Percentiles rank a stretch among this genome's conserved stretches.
Evolutionary conservation across 2,329 filamentous ascomycete species (phyloP).

Genomic region (Fusarium sp.): DNA sequence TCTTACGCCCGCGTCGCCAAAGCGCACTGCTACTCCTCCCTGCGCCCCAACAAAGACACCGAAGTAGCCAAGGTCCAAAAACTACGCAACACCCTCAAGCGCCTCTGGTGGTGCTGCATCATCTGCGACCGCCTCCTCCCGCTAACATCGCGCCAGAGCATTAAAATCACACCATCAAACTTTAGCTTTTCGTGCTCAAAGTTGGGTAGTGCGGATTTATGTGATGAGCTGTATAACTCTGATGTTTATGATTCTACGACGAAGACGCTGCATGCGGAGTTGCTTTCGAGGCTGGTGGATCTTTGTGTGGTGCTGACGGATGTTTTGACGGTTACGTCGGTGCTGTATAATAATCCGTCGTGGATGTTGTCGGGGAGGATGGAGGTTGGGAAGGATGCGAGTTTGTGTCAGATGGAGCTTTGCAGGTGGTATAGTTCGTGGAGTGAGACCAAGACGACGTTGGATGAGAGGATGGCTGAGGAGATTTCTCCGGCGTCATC

Average conservation of each 20-base stretch:
- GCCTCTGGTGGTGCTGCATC: constrained; percentile 41
- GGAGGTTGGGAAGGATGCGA: constrained; percentile 29
- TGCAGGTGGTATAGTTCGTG: constrained; percentile 35
- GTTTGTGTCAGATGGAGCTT: constrained; percentile 33
- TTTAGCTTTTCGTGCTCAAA: constrained; percentile 35
- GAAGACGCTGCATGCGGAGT: constrained; percentile 28
- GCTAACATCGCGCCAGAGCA: constrained; percentile 35
- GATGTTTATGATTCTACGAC: constrained; percentile 37
- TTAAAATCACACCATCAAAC: constrained; percentile 38
- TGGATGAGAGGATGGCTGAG: constrained; percentile 12
- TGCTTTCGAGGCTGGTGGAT: constrained; percentile 35
- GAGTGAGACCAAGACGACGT: constrained; percentile 25
- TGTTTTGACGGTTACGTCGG: constrained; percentile 30
- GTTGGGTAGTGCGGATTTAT: constrained; percentile 27
- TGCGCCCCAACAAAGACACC: constrained; percentile 1
- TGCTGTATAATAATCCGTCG: constrained; percentile 35
- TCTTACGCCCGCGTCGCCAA: constrained; percentile 38
- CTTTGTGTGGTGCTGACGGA: constrained; percentile 38
- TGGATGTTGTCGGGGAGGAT: constrained; percentile 31
- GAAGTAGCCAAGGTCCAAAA: constrained; percentile 24
- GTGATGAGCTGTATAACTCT: constrained; percentile 35
- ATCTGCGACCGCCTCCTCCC: constrained; percentile 36
- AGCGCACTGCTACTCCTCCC: constrained; percentile 35
- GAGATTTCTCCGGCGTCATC: constrained; percentile 13
- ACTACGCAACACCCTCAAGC: constrained; percentile 34